phyloP scores from a whole-genome alignment of 768 basidiomycete genomes.

The Amanita inopinata region DNA sequence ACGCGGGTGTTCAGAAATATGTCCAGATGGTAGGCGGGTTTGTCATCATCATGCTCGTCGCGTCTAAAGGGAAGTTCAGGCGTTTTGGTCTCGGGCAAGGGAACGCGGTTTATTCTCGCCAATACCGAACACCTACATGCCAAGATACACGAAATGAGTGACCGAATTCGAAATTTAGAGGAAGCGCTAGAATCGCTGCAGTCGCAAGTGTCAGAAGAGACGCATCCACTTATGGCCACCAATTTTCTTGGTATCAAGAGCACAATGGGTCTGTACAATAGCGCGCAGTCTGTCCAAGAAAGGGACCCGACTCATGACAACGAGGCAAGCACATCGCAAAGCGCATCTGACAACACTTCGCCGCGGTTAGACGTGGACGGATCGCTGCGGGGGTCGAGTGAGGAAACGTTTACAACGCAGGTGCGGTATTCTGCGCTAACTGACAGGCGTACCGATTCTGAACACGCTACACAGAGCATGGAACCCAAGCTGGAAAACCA shows the following conservation, averaged over 20 bases:
- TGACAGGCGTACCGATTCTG: too few relatives aligned
- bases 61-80: slow-evolving; percentile 32
- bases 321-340: background rate
- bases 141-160: slow-evolving; percentile 60
- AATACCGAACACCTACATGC: slow-evolving; percentile 57
- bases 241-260: slow-evolving; percentile 48
- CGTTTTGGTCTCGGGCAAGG: slow-evolving; percentile 56
- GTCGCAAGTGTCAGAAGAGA: slow-evolving; percentile 19
- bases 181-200: slow-evolving; percentile 35
- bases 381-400: slow-evolving; percentile 20
- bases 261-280: slow-evolving; percentile 38
- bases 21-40: slow-evolving; percentile 46
- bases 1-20: slow-evolving; percentile 58
- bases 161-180: slow-evolving; percentile 53
- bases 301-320: slow-evolving; percentile 3
- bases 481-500: slow-evolving; percentile 16
- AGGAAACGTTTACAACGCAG: slow-evolving; percentile 18
- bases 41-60: background rate
- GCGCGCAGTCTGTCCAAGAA: slow-evolving; percentile 17
- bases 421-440: slow-evolving; percentile 9
- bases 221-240: slow-evolving; percentile 42
- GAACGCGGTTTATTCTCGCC: slow-evolving; percentile 58
- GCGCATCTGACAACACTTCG: background rate
- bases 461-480: background rate
- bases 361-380: slow-evolving; percentile 14